A percentile compares a stretch with the other conserved stretches of the same genome.
Evolutionary conservation across 352 stramenopile genomes (phyloP).

Genomic region (Globisporangium middletonii): DNA sequence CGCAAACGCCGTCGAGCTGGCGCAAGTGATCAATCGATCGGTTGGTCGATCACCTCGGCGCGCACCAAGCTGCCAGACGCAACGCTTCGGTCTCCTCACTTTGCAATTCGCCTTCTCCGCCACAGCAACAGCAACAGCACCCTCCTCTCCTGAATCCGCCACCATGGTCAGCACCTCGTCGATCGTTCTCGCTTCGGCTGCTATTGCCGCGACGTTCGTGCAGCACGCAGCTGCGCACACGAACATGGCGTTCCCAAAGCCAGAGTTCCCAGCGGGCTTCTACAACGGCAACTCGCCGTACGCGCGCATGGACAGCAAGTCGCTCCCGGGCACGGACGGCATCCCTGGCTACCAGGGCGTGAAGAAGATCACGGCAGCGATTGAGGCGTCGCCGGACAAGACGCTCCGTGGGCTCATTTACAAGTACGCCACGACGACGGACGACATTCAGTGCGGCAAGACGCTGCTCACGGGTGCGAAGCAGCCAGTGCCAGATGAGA

Average conservation of each 20-base stretch:
- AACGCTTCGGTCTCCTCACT: no score
- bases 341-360: conserved; percentile 7
- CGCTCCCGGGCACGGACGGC: conserved; percentile 6
- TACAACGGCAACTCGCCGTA: conserved; percentile 14
- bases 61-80: no score
- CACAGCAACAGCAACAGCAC: background rate
- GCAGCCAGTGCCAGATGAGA: conserved; percentile 12
- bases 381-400: conserved; percentile 3
- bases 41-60: no score
- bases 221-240: conserved; percentile 15
- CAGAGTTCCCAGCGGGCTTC: conserved; percentile 3
- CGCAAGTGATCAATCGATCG: no score
- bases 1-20: no score
- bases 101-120: background rate
- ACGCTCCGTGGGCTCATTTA: conserved; percentile 10
- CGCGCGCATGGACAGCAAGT: conserved; percentile 10
- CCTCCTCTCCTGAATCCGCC: background rate
- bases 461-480: conserved; percentile 7
- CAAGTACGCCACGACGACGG: conserved; percentile 8
- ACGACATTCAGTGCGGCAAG: conserved; percentile 16
- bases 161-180: conserved; percentile 14
- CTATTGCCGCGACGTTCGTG: background rate
- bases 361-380: conserved; percentile 8
- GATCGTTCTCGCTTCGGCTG: conserved; percentile 9
- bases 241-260: conserved; percentile 12